Percentiles rank a stretch among this genome's conserved stretches.
Evolutionary conservation across 768 basidiomycete genomes (phyloP).

Genomic region (Tulasnella sp.): DNA sequence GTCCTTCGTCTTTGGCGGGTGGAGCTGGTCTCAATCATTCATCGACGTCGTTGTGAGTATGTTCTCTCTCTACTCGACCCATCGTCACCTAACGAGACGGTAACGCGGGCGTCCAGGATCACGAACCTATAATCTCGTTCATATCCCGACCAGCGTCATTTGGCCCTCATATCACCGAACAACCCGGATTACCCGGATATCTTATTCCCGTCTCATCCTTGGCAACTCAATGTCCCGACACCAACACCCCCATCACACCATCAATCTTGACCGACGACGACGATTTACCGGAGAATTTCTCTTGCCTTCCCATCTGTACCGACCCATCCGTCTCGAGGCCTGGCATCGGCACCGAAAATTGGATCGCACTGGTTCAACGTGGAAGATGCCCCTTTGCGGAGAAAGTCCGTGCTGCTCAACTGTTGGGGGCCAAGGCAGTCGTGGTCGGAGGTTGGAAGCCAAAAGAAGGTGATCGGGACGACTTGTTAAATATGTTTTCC

Average conservation of each 20-base stretch:
- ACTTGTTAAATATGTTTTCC: constrained; percentile 83
- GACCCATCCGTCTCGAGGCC: constrained; percentile 38
- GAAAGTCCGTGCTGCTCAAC: constrained; percentile 62
- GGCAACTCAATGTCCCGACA: constrained; percentile 36
- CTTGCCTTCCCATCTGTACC: constrained; percentile 58
- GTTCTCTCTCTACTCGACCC: neutral
- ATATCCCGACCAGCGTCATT: constrained; percentile 63
- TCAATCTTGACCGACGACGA: constrained; percentile 5
- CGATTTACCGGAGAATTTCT: constrained; percentile 33
- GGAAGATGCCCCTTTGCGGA: constrained; percentile 84
- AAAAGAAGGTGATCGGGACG: constrained; percentile 51
- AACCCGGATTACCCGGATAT: constrained; percentile 47
- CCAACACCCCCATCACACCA: constrained; percentile 21
- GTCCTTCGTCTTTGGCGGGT: neutral
- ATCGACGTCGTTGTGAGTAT: constrained; percentile 16
- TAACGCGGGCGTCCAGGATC: constrained; percentile 3
- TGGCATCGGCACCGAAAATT: constrained; percentile 45
- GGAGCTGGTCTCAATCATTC: constrained; percentile 14
- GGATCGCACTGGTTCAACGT: constrained; percentile 86
- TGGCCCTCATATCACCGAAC: constrained; percentile 41
- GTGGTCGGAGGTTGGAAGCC: constrained; percentile 77
- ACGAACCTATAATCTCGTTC: constrained; percentile 31
- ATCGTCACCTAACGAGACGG: neutral
- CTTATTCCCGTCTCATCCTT: constrained; percentile 60
- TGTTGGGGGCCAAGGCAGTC: constrained; percentile 69